These are phyloP conservation scores for Hymenoscyphus salicellus DNA, from an alignment of 2,329 filamentous ascomycete genomes.

Conservation along the genomic window DNA sequence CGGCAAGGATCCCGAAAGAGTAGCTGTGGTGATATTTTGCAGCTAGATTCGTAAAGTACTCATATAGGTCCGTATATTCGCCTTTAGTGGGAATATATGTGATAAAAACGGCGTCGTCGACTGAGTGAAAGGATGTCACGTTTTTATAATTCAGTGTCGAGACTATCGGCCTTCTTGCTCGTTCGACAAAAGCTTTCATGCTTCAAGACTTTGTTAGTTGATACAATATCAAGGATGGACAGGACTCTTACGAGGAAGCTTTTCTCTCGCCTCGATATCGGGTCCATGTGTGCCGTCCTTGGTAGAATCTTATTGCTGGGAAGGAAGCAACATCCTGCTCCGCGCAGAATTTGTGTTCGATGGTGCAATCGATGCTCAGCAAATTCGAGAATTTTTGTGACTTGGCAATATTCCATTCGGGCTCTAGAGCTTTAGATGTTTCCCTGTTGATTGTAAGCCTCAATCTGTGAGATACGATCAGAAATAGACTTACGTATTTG, in stretches of 20 bases:
- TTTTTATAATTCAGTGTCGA: slow-evolving; percentile 33
- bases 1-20: slow-evolving; percentile 41
- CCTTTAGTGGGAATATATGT: slow-evolving; percentile 38
- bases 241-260: slow-evolving; percentile 37
- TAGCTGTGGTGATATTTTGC: slow-evolving; percentile 40
- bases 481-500: slow-evolving; percentile 18
- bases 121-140: slow-evolving; percentile 36
- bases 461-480: background rate
- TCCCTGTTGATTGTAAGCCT: slow-evolving; percentile 12
- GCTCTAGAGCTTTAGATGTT: slow-evolving; percentile 20
- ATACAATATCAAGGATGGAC: background rate
- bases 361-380: slow-evolving; percentile 43
- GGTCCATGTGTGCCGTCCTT: slow-evolving; percentile 32
- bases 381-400: slow-evolving; percentile 28
- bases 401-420: slow-evolving; percentile 22
- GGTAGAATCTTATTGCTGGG: slow-evolving; percentile 46
- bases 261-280: slow-evolving; percentile 46
- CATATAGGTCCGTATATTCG: slow-evolving; percentile 26
- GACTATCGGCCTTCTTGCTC: slow-evolving; percentile 33
- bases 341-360: slow-evolving; percentile 39
- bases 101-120: slow-evolving; percentile 45
- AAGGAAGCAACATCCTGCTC: slow-evolving; percentile 44
- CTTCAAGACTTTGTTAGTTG: slow-evolving; percentile 17
- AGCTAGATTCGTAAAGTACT: slow-evolving; percentile 38
- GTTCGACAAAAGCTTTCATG: slow-evolving; percentile 34